Evolutionary conservation across 768 basidiomycete genomes (phyloP), one percentile per base, ranked within the genome.

Genomic region (Leucocoprinus sp.): DNA sequence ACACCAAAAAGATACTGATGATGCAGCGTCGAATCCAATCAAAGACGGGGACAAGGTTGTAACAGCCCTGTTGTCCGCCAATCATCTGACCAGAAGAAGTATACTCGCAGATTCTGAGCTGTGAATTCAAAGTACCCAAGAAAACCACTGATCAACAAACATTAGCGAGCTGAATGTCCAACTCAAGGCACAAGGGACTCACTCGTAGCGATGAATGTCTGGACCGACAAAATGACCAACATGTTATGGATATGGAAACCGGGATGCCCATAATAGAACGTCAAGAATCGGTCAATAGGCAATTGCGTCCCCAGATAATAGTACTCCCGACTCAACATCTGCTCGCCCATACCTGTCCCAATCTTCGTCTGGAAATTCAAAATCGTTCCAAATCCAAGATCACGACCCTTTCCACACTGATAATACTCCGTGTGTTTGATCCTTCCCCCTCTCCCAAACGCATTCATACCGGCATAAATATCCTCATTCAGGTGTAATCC

Each of bases 211-310:
- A 98, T 76, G 76, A 99, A 98, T 49, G 93, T 69, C 63, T 97
- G 95, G 21, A 98, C 89, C 29, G 96, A 95, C 53, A 96, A 66
- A 59, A 99, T 99, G 65, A 99, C 87, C 60, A 98, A 71, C 80
- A 98, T 98, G 64, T 98, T 99, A 75, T 99, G 97, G 70, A 99
- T 95, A 60, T 98, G 96, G 84, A 99, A 99, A 43, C 91, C 96
- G 36, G 96, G 96, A 63, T 98, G 96, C 37, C 92, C 93, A 55
- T 99, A 99, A 71, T 99, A 98, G 76, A 98, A 99, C 40, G 96
- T 99, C 64, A 99, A 70, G 82, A 99, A 99, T 36, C 96, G 82
- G 62, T 99, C 96, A 60, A 98, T 84, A 28, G 96, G 93, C 43
- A 99, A 77, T 60, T 98, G 96, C 18, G 96, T 99, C 22, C 96